A percentile compares a stretch with the other conserved stretches of the same genome.
Evolutionary conservation across 495 filamentous ascomycete species (phyloP).

Genomic region (Pseudomonodictys pantanalensis): DNA sequence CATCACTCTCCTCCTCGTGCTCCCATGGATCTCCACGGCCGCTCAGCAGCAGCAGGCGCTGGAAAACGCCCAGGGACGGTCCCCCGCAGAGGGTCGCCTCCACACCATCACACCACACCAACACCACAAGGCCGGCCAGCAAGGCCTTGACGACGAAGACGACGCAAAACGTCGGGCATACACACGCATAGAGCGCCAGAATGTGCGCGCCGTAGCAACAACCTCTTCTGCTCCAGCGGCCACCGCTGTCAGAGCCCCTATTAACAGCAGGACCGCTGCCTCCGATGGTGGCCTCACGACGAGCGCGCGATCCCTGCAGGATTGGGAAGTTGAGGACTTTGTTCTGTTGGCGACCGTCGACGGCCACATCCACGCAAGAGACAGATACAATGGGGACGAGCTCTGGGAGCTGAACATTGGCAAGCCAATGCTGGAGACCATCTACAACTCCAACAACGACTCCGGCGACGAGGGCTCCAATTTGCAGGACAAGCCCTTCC

Average conservation of each 20-base stretch:
- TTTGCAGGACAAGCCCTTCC: conserved; percentile 67
- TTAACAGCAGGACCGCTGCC: conserved; percentile 58
- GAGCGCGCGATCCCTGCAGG: conserved; percentile 90
- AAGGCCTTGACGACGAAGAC: conserved; percentile 15
- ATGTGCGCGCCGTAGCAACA: conserved; percentile 92
- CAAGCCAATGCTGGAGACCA: conserved; percentile 84
- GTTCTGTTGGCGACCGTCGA: conserved; percentile 99
- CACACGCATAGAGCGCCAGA: conserved; percentile 51
- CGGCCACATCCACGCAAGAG: conserved; percentile 88
- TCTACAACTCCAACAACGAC: conserved; percentile 71
- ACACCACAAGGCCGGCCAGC: neutral
- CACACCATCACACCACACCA: conserved; percentile 26
- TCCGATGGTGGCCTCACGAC: conserved; percentile 66
- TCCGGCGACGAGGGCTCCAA: conserved; percentile 54
- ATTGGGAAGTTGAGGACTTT: conserved; percentile 99
- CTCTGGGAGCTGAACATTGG: conserved; percentile 82
- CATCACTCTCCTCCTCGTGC: conserved; percentile 32
- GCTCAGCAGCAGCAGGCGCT: conserved; percentile 44
- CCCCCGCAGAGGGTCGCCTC: conserved; percentile 30
- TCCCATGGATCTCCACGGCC: conserved; percentile 29
- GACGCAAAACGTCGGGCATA: conserved; percentile 32
- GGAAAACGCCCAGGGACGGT: conserved; percentile 27
- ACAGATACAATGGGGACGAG: conserved; percentile 76
- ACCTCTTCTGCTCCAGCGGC: conserved; percentile 76
- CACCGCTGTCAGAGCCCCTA: conserved; percentile 44